A percentile compares a stretch with the other conserved stretches of the same genome.
Evolutionary conservation across 2,329 filamentous ascomycete genomes (phyloP).

Genomic region (Calonectria crousiana): DNA sequence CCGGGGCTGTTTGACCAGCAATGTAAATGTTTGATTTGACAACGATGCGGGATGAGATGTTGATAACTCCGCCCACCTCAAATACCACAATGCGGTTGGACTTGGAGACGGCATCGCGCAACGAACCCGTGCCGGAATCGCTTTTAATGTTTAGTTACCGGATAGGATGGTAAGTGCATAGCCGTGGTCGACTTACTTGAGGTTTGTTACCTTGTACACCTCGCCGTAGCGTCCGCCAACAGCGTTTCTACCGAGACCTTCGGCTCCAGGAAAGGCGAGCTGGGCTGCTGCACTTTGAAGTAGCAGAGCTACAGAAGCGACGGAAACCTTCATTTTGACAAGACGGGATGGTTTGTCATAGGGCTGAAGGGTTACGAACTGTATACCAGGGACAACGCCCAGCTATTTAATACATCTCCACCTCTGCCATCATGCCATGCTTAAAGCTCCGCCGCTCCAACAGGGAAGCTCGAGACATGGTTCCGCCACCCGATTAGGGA

Average conservation of each 20-base stretch:
- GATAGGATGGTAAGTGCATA: accelerated
- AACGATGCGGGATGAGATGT: constrained; percentile 57
- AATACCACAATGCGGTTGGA: constrained; percentile 60
- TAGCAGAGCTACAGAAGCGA: not conserved
- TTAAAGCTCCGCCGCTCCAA: not conserved
- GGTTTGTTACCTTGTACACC: constrained; percentile 52
- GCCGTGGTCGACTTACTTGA: constrained; percentile 41
- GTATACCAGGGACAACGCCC: not conserved
- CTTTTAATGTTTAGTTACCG: not conserved
- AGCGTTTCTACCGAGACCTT: constrained; percentile 46
- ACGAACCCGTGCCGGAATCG: constrained; percentile 52
- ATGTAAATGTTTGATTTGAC: constrained; percentile 59
- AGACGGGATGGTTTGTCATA: not conserved
- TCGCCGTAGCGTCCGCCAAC: constrained; percentile 50
- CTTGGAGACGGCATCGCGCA: constrained; percentile 54
- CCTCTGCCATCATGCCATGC: not conserved
- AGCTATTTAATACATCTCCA: not conserved
- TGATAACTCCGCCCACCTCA: constrained; percentile 60
- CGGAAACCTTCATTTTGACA: constrained; percentile 8
- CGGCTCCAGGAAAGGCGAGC: constrained; percentile 53
- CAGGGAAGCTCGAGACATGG: not conserved
- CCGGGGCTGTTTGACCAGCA: constrained; percentile 62
- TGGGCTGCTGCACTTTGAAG: constrained; percentile 38
- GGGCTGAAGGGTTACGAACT: not conserved
- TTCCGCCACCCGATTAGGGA: constrained; percentile 20